These are phyloP conservation scores for Fusarium sublunatum DNA, from an alignment of 2,329 filamentous ascomycete genomes.

Conservation along the genomic window DNA sequence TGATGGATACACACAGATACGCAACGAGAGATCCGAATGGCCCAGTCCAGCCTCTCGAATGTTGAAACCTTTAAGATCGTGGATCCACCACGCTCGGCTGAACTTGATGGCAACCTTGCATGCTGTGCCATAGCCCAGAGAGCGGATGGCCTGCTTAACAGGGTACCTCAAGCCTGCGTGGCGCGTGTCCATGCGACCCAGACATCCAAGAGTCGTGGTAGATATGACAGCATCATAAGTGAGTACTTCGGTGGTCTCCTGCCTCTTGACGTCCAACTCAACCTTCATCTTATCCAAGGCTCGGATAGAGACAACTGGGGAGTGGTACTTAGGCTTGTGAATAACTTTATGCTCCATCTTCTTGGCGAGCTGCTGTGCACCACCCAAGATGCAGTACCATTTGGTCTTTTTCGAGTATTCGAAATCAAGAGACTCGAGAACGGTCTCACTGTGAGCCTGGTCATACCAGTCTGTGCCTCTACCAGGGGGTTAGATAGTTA, in stretches of 20 bases:
- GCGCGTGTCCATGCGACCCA: constrained; percentile 5
- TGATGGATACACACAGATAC: constrained; percentile 18
- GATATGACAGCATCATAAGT: neutral
- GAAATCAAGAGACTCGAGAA: constrained; percentile 17
- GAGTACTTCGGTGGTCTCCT: neutral
- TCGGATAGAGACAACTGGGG: neutral
- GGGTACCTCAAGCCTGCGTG: constrained; percentile 9
- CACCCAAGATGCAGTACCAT: constrained; percentile 17
- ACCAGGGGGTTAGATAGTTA: neutral
- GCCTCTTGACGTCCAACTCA: neutral
- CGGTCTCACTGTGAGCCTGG: constrained; percentile 14
- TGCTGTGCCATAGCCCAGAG: constrained; percentile 8
- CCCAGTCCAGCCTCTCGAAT: constrained; percentile 10
- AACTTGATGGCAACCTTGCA: constrained; percentile 24
- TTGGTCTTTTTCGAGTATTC: neutral
- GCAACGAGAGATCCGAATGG: neutral
- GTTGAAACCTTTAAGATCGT: constrained; percentile 7
- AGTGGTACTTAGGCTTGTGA: neutral
- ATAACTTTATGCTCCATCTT: neutral
- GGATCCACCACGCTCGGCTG: constrained; percentile 12
- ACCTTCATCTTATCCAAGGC: constrained; percentile 3
- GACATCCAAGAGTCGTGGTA: constrained; percentile 12
- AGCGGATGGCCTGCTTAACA: constrained; percentile 19
- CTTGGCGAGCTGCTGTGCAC: constrained; percentile 14
- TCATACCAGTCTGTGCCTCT: constrained; percentile 23